Conservation (phyloP, 2,329 filamentous ascomycete genomes). For the Colletotrichum sp. region DNA sequence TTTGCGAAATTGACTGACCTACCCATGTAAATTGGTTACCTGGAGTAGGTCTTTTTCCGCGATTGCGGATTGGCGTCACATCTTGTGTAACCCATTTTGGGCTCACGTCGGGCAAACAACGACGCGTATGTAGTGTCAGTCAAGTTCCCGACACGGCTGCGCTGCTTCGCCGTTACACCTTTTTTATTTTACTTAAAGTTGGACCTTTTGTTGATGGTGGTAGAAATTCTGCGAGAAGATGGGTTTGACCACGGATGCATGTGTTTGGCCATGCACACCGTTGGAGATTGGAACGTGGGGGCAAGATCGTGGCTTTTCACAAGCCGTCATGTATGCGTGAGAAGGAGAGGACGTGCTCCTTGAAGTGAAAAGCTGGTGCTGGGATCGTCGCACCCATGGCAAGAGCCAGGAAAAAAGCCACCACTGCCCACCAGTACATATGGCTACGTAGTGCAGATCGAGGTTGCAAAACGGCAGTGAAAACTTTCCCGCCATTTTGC, state of each 20-base stretch:
- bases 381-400: not conserved
- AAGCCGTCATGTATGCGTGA: not conserved
- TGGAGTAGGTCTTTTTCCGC: not conserved
- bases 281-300: not conserved
- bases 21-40: not conserved
- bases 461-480: constrained; percentile 3
- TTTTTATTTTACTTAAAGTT: not conserved
- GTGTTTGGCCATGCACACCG: not conserved
- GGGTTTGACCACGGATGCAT: not conserved
- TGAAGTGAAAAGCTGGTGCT: not conserved
- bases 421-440: not conserved
- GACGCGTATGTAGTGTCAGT: not conserved
- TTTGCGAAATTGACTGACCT: not conserved
- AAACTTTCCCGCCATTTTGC: not conserved
- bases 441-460: not conserved
- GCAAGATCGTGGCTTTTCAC: not conserved
- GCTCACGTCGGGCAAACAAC: not conserved
- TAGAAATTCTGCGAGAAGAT: not conserved
- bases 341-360: not conserved
- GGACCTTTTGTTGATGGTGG: not conserved
- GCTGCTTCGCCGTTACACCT: not conserved
- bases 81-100: not conserved
- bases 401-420: not conserved
- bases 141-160: not conserved
- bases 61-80: not conserved